Percentiles rank a stretch among this genome's conserved stretches.
These are phyloP conservation scores for Kickxella alabastrina DNA, from an alignment of 192 early-diverging fungal genomes.

Conservation along the genomic window DNA sequence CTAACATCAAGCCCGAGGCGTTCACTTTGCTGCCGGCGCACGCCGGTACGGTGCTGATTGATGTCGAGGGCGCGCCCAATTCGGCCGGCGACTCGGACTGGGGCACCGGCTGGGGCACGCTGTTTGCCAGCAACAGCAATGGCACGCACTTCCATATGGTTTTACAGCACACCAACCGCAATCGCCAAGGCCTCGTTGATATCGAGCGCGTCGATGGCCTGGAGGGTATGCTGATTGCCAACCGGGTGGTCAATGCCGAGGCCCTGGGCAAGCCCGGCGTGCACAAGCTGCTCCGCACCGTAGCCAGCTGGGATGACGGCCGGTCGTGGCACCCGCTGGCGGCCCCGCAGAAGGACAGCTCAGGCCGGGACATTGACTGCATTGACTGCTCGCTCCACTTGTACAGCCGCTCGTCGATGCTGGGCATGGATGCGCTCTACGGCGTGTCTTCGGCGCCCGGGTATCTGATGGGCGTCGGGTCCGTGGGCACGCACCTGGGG, in stretches of 20 bases:
- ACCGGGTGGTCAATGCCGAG: slow-evolving; percentile 71
- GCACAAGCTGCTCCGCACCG: slow-evolving; percentile 63
- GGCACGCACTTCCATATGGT: slow-evolving; percentile 74
- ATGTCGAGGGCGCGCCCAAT: slow-evolving; percentile 63
- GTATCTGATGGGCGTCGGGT: slow-evolving; percentile 86
- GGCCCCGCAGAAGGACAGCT: slow-evolving; percentile 51
- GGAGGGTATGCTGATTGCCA: slow-evolving; percentile 82
- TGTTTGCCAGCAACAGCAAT: slow-evolving; percentile 88
- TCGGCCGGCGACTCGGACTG: slow-evolving; percentile 37
- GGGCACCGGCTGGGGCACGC: slow-evolving; percentile 41
- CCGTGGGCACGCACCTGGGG: slow-evolving; percentile 66
- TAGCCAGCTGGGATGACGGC: slow-evolving; percentile 91
- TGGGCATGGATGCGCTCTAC: slow-evolving; percentile 57
- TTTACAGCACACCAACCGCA: slow-evolving; percentile 78
- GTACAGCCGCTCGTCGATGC: slow-evolving; percentile 64
- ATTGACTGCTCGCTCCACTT: slow-evolving; percentile 73
- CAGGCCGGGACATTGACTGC: slow-evolving; percentile 22
- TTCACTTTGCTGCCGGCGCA: slow-evolving; percentile 85
- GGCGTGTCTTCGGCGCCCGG: slow-evolving; percentile 71
- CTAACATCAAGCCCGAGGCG: slow-evolving; percentile 66
- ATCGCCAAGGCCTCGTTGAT: slow-evolving; percentile 71
- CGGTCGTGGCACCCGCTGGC: slow-evolving; percentile 62
- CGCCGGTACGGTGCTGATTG: slow-evolving; percentile 73
- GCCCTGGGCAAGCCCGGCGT: slow-evolving; percentile 54
- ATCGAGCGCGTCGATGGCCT: slow-evolving; percentile 88